A percentile compares a stretch with the other conserved stretches of the same genome.
Conservation (phyloP, 2,329 filamentous ascomycete species). For the Lasiodiplodia hormozganensis region DNA sequence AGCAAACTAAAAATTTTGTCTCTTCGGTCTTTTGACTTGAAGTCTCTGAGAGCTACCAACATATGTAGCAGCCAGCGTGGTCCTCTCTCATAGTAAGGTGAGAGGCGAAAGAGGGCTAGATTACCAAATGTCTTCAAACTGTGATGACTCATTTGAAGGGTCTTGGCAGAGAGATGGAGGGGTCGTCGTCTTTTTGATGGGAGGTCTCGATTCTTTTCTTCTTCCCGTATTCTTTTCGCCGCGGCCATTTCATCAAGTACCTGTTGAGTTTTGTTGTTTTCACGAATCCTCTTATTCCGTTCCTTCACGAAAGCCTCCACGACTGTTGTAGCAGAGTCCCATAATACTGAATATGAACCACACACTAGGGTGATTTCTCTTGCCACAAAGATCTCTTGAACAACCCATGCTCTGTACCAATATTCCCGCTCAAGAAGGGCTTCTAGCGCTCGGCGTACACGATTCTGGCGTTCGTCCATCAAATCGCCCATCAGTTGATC, state of each 20-base stretch:
- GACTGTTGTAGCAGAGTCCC: not conserved
- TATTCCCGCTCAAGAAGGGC: not conserved
- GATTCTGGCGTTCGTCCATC: not conserved
- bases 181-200: not conserved
- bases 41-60: not conserved
- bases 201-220: too few species aligned
- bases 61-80: not conserved
- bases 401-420: not conserved
- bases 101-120: not conserved
- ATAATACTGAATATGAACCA: not conserved
- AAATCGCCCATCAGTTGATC: too few species aligned
- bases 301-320: not conserved
- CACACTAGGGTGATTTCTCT: not conserved
- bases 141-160: not conserved
- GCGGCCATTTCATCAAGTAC: not conserved
- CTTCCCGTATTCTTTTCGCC: too few species aligned
- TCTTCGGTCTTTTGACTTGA: not conserved
- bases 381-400: not conserved
- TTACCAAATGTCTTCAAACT: not conserved
- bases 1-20: conserved; percentile 3
- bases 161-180: not conserved
- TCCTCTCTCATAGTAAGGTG: not conserved
- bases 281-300: too few species aligned
- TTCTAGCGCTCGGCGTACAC: not conserved
- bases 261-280: too few species aligned